Evolutionary conservation across 768 basidiomycete genomes (phyloP), one percentile per base, ranked within the genome.

Genomic region (Boletus speciosus): DNA sequence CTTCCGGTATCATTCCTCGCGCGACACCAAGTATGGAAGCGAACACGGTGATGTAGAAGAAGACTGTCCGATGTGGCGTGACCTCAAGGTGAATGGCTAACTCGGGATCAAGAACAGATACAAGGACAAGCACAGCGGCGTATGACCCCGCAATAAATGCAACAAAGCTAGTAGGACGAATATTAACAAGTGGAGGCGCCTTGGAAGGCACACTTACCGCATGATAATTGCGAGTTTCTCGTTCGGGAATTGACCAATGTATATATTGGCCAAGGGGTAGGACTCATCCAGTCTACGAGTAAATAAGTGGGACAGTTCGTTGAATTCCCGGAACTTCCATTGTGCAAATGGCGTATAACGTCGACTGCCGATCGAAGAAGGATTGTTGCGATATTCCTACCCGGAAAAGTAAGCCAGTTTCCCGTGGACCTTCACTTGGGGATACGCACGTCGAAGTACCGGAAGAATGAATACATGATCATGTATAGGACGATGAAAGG

Each of bases 271-370:
- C 10, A 85, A 74, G 0, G 92, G 93, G 61, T 95, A 93, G 52
- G 91, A 93, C 65, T 91, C 85, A 59, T 93, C 86, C 44, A 98
- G 76, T 48, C 97, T 79, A 44, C 92, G 79, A 35, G 83, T 78
- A 70, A 98, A 99, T 35, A 95, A 75, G 72, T 99, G 97, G 0
- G 93, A 90, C 9, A 99, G 76, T 65, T 99, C 97, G 67, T 99
- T 99, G 78, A 98, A 99, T 68, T 99, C 97, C 52, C 97, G 81
- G 67, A 98, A 98, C 67, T 98, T 98, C 97, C 97, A 99, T 56
- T 92, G 86, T 5, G 95, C 95, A 56, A 89, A 95, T 0, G 86
- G 88, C 0, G 97, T 99, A 65, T 98, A 99, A 52, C 89, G 82
- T 32, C 97, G 85, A 11, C 88, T 85, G 36, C 94, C 90, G 46